Conservation (phyloP, 2,329 filamentous ascomycete genomes). For the Penicillium psychrosexuale region DNA sequence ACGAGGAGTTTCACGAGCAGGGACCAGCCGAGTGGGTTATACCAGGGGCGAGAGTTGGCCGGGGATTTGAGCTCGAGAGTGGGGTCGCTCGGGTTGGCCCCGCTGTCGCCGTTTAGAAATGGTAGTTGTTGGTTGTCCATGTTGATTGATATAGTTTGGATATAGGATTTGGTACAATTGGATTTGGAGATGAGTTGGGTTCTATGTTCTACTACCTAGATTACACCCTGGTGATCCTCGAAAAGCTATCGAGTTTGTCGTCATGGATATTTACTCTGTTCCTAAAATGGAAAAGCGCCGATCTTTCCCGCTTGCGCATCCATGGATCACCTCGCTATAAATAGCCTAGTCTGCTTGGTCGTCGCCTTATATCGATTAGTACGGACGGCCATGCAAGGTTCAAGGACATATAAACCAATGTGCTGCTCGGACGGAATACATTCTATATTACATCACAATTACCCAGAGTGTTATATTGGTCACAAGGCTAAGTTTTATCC, state of each 20-base stretch:
- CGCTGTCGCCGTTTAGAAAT: constrained; percentile 22
- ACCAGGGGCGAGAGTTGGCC: constrained; percentile 32
- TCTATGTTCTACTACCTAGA: not conserved
- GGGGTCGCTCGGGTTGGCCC: constrained; percentile 19
- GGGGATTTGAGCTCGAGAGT: constrained; percentile 20
- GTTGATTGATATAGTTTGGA: not conserved
- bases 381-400: not conserved
- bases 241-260: not conserved
- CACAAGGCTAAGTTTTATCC: not conserved
- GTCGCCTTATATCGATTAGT: not conserved
- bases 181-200: not conserved
- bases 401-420: not conserved
- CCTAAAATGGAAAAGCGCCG: not conserved
- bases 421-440: not conserved
- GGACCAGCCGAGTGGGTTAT: constrained; percentile 54
- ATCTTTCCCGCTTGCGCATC: not conserved
- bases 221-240: not conserved
- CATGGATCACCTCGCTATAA: not conserved
- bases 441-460: not conserved
- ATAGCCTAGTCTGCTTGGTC: not conserved
- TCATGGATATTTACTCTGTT: constrained; percentile 1
- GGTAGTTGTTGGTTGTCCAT: constrained; percentile 18
- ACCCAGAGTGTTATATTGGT: not conserved
- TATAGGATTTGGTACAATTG: not conserved
- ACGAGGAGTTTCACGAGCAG: constrained; percentile 51